phyloP scores from a whole-genome alignment of 129 eudicot genomes.

The Pseudognaphalium luteoalbum region DNA sequence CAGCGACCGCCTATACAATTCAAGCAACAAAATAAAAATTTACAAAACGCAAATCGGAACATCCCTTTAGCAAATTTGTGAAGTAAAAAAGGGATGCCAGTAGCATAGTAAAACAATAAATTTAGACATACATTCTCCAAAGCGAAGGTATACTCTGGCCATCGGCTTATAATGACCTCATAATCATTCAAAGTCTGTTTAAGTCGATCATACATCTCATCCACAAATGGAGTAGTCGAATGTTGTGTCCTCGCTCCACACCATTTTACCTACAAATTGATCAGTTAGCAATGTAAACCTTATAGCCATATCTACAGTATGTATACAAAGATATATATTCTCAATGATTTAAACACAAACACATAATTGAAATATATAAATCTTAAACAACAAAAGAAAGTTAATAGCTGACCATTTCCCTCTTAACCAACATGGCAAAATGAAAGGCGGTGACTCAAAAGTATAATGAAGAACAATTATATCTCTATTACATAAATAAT shows the following conservation, averaged over 20 bases:
- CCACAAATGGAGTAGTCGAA: constrained; percentile 78
- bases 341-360: background rate
- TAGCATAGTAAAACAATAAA: background rate
- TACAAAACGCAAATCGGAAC: background rate
- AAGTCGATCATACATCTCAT: constrained; percentile 76
- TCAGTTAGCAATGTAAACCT: background rate
- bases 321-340: background rate
- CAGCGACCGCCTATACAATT: constrained; percentile 63
- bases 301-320: background rate
- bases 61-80: background rate
- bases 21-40: constrained; percentile 9
- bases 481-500: background rate
- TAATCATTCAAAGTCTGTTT: constrained; percentile 62
- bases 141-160: constrained; percentile 84
- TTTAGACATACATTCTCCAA: constrained; percentile 66
- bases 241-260: constrained; percentile 74
- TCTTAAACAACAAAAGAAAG: background rate
- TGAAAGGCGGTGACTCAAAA: background rate
- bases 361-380: constrained; percentile 1
- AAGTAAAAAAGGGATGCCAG: background rate
- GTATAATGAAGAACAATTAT: background rate
- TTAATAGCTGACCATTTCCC: background rate
- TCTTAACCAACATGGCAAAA: background rate
- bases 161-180: constrained; percentile 72
- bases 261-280: constrained; percentile 59